Conservation (phyloP, 306 rosid species). For the Vigna mungo region DNA sequence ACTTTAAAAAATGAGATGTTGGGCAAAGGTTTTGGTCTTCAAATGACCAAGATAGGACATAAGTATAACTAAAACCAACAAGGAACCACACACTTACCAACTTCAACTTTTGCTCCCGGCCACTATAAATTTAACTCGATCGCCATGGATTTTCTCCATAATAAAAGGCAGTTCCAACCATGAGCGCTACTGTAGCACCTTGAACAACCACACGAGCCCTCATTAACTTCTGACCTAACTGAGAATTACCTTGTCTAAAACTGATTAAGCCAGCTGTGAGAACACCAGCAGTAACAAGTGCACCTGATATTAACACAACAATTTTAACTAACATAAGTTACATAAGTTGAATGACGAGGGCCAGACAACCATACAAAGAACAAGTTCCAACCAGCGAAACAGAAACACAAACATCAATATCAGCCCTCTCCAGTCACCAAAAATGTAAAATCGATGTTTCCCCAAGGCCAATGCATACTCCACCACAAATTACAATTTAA, state of each 20-base stretch:
- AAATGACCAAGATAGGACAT: constrained; percentile 32
- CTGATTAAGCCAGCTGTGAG: constrained; percentile 88
- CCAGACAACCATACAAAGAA: background rate
- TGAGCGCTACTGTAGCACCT: constrained; percentile 89
- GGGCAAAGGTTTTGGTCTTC: constrained; percentile 36
- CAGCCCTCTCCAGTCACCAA: constrained; percentile 12
- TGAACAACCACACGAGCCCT: constrained; percentile 93
- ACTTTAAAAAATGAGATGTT: background rate
- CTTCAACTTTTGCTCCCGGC: background rate
- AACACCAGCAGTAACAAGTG: constrained; percentile 82
- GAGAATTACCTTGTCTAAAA: constrained; percentile 86
- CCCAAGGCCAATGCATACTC: constrained; percentile 20
- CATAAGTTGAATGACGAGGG: constrained; percentile 14
- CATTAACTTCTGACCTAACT: constrained; percentile 87
- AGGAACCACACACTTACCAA: constrained; percentile 31
- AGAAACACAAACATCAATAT: background rate
- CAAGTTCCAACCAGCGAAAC: constrained; percentile 16
- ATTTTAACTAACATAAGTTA: constrained; percentile 31
- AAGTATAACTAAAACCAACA: background rate
- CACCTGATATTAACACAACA: constrained; percentile 62
- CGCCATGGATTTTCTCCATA: constrained; percentile 89
- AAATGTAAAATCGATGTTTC: constrained; percentile 19
- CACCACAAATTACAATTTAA: constrained; percentile 6
- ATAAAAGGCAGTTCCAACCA: constrained; percentile 90
- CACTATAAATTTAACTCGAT: constrained; percentile 40